These are phyloP conservation scores for Calonectria fujianensis DNA, from an alignment of 2,329 filamentous ascomycete genomes.

Conservation along the genomic window DNA sequence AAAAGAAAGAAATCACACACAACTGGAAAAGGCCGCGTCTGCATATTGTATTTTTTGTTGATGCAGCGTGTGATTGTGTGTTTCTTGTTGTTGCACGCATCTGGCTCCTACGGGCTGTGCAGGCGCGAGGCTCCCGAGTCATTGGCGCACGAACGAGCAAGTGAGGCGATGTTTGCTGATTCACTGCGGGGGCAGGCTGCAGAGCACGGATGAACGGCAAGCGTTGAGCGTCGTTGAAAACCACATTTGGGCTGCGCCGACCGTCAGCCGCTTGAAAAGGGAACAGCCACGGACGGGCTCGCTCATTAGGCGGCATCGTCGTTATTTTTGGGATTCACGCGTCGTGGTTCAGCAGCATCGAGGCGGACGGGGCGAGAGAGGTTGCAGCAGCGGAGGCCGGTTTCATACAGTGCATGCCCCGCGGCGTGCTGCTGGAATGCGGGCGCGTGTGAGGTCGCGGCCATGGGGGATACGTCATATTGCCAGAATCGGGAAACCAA, in stretches of 20 bases:
- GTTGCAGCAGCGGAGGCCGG: neutral
- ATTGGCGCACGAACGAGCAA: conserved; percentile 23
- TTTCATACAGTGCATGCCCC: neutral
- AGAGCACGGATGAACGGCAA: conserved; percentile 35
- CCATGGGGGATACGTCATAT: conserved; percentile 37
- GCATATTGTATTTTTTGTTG: neutral
- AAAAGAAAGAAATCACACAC: neutral
- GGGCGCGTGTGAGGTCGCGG: neutral
- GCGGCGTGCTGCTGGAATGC: conserved; percentile 13
- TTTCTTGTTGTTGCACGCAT: conserved; percentile 1
- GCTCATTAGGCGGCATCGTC: neutral
- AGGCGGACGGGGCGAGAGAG: neutral
- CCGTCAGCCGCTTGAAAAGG: conserved; percentile 3
- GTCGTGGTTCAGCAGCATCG: neutral
- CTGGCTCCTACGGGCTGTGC: conserved; percentile 30
- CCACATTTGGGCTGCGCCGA: neutral
- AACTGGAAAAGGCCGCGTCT: neutral
- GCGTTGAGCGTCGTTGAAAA: neutral
- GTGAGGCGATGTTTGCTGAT: conserved; percentile 36
- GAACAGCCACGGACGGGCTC: neutral
- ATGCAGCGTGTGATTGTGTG: neutral
- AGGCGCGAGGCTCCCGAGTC: conserved; percentile 25
- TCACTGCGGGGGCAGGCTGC: conserved; percentile 28
- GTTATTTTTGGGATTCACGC: conserved; percentile 18
- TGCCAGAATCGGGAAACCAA: conserved; percentile 29